phyloP scores from a whole-genome alignment of 1,284 basidiomycete species.

The Flammula alnicola region DNA sequence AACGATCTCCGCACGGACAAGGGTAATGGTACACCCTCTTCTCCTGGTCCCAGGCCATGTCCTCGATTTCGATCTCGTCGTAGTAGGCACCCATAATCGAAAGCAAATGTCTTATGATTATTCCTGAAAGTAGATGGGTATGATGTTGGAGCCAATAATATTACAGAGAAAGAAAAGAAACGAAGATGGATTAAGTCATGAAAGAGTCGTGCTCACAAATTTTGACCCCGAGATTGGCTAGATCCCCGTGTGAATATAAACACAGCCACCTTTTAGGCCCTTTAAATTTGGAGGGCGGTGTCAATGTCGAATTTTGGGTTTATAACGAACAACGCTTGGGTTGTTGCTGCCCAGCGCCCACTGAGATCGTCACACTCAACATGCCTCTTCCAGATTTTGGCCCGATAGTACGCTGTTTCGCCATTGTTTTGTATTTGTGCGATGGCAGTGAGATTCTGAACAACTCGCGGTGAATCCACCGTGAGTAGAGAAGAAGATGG shows the following conservation, averaged over 20 bases:
- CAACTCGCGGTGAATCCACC: too few relatives aligned
- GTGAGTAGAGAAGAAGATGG: too few relatives aligned
- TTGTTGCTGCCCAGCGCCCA: too few relatives aligned
- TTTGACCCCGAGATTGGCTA: conserved; percentile 5
- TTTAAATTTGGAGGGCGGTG: too few relatives aligned
- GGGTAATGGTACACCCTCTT: conserved; percentile 93
- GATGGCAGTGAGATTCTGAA: too few relatives aligned
- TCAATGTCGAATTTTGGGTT: too few relatives aligned
- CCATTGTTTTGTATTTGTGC: too few relatives aligned
- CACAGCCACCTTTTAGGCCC: neutral
- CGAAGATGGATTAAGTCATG: neutral
- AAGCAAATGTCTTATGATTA: neutral
- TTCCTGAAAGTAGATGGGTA: conserved; percentile 4
- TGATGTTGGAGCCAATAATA: conserved; percentile 1
- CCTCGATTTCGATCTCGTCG: conserved; percentile 95
- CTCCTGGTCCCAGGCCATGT: conserved; percentile 89
- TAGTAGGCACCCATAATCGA: conserved; percentile 79
- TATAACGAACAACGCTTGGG: too few relatives aligned
- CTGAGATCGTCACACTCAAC: too few relatives aligned
- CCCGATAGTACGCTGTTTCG: too few relatives aligned
- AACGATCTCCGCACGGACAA: conserved; percentile 97
- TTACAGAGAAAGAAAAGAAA: conserved; percentile 11
- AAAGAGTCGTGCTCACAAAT: conserved; percentile 3
- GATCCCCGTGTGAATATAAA: conserved; percentile 1
- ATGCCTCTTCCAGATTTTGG: conserved; percentile 11